These are phyloP conservation scores for Pythium chondricola DNA, from an alignment of 352 stramenopile genomes.

Conservation along the genomic window DNA sequence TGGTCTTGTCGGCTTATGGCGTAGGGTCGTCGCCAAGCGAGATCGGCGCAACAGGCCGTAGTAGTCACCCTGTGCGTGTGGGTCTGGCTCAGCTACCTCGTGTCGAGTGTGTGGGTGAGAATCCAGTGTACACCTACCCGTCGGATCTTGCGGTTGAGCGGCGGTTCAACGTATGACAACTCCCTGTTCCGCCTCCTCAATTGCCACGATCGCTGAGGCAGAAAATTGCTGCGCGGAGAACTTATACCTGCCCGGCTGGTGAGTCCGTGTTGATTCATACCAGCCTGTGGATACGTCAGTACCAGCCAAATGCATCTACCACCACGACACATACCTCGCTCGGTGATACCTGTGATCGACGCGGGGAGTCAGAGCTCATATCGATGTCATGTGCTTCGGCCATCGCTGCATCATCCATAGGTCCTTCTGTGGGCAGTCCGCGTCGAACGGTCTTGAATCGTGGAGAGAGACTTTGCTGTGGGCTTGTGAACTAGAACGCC, in stretches of 20 bases:
- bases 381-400: no score
- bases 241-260: no score
- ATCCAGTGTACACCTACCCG: conserved; percentile 20
- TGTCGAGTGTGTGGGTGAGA: neutral
- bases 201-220: no score
- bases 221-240: no score
- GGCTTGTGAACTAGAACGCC: neutral
- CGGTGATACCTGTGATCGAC: no score
- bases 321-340: no score
- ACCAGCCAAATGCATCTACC: no score
- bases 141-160: conserved; percentile 57
- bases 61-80: conserved; percentile 41
- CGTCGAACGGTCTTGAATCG: conserved; percentile 16
- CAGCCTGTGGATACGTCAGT: no score
- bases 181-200: conserved; percentile 31
- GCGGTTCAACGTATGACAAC: conserved; percentile 52
- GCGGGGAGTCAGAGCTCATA: no score
- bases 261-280: neutral
- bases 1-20: no score
- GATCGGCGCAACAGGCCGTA: conserved; percentile 45
- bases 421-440: no score
- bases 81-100: neutral
- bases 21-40: conserved; percentile 13
- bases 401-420: no score
- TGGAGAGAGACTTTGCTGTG: conserved; percentile 16